Conservation (phyloP, 2,329 filamentous ascomycete genomes). For the Macrophomina phaseolina region DNA sequence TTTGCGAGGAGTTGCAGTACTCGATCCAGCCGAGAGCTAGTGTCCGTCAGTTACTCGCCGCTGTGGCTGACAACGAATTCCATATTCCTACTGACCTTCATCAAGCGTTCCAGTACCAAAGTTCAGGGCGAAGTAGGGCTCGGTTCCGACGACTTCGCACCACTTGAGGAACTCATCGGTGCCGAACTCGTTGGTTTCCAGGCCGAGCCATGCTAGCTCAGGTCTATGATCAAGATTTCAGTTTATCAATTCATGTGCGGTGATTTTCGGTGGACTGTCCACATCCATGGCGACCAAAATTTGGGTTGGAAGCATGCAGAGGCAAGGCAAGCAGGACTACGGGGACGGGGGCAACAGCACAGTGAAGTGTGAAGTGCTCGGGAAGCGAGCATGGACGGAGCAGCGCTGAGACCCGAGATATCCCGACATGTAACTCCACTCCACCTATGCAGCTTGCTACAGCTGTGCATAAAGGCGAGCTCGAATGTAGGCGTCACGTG, state of each 20-base stretch:
- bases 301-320: not conserved
- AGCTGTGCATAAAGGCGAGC: not conserved
- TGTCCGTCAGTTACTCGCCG: constrained; percentile 57
- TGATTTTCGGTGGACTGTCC: not conserved
- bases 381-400: not conserved
- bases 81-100: constrained; percentile 28
- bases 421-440: constrained; percentile 5
- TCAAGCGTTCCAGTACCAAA: constrained; percentile 72
- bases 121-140: constrained; percentile 82
- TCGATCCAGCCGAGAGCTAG: constrained; percentile 77
- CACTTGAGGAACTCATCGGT: constrained; percentile 87
- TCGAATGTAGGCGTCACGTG: constrained; percentile 14
- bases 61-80: constrained; percentile 29
- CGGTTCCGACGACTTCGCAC: constrained; percentile 74
- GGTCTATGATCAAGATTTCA: constrained; percentile 52
- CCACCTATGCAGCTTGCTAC: constrained; percentile 9
- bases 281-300: not conserved
- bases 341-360: not conserved
- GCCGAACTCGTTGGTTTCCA: constrained; percentile 79
- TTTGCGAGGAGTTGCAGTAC: constrained; percentile 79
- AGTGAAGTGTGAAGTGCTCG: not conserved
- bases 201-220: constrained; percentile 79
- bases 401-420: not conserved
- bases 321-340: not conserved
- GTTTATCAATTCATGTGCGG: not conserved